Conservation (phyloP, 228 moss, liverwort and hornwort species). For the Sphagnum fallax region DNA sequence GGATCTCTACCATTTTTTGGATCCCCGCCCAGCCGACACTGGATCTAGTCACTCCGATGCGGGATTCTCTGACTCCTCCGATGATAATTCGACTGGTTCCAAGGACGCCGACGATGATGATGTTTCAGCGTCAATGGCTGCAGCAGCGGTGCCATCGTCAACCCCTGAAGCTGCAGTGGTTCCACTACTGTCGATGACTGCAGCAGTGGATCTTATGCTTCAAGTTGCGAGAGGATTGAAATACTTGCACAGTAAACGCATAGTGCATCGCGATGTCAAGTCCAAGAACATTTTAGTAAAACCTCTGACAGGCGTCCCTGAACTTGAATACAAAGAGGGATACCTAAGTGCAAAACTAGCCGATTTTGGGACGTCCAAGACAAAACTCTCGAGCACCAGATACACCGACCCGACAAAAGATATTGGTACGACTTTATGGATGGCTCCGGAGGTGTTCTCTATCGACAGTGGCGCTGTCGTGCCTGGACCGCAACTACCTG, state of each 20-base stretch:
- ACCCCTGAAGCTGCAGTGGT: too few relatives aligned
- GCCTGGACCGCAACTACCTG: not conserved
- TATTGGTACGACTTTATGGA: slow-evolving; percentile 6
- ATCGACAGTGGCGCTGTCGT: not conserved
- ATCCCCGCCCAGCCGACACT: not conserved
- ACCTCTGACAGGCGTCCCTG: not conserved
- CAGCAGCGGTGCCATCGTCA: not conserved
- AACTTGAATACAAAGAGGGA: not conserved
- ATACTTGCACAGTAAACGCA: slow-evolving; percentile 13
- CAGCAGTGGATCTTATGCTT: slow-evolving; percentile 20
- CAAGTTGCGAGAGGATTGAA: slow-evolving; percentile 19
- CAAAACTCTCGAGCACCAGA: too few relatives aligned
- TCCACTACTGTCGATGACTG: slow-evolving; percentile 5
- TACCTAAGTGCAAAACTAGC: slow-evolving; percentile 6
- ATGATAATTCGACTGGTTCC: too few relatives aligned
- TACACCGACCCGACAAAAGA: not conserved
- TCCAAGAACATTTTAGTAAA: slow-evolving; percentile 10
- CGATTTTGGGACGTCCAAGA: slow-evolving; percentile 11
- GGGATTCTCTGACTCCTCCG: too few relatives aligned
- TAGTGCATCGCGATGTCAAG: slow-evolving; percentile 22
- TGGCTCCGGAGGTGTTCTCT: slow-evolving; percentile 14
- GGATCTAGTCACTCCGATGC: too few relatives aligned
- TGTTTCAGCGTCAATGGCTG: not conserved
- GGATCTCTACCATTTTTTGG: slow-evolving; percentile 2
- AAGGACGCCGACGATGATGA: too few relatives aligned